Evolutionary conservation across 2,329 filamentous ascomycete species (phyloP).

Genomic region (Ophiosphaerella narmari): DNA sequence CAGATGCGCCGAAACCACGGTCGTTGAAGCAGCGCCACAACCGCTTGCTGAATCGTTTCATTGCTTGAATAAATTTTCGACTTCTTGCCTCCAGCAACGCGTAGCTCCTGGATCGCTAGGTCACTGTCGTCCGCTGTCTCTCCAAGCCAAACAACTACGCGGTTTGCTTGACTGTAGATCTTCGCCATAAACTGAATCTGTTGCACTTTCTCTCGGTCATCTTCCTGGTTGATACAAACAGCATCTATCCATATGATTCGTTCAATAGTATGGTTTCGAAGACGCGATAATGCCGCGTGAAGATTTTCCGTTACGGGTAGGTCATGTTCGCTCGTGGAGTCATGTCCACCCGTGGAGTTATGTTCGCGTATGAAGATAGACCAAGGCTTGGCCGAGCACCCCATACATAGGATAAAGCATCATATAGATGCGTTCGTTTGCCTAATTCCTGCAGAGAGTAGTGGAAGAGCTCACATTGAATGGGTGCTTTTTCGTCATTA

Average conservation of each 20-base stretch:
- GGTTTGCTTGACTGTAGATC: conserved; percentile 17
- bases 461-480: too few relatives aligned
- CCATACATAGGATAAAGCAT: too few relatives aligned
- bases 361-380: too few relatives aligned
- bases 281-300: conserved; percentile 4
- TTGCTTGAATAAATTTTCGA: too few relatives aligned
- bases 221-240: conserved; percentile 15
- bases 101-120: conserved; percentile 2
- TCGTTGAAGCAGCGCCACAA: background rate
- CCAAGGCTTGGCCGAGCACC: too few relatives aligned
- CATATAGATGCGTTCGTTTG: too few relatives aligned
- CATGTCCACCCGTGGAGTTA: too few relatives aligned
- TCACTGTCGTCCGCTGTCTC: conserved; percentile 10
- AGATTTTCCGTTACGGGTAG: too few relatives aligned
- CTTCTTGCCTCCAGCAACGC: too few relatives aligned
- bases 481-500: too few relatives aligned
- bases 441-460: too few relatives aligned
- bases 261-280: conserved; percentile 5
- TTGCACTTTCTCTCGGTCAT: conserved; percentile 15
- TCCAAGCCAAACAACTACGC: conserved; percentile 21
- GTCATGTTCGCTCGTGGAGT: too few relatives aligned
- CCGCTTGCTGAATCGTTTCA: background rate
- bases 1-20: conserved; percentile 12
- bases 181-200: conserved; percentile 19
- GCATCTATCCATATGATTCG: conserved; percentile 15